A percentile compares a stretch with the other conserved stretches of the same genome.
These are phyloP conservation scores for Adansonia rubrostipa DNA, from an alignment of 441 rosid species.

Conservation along the genomic window DNA sequence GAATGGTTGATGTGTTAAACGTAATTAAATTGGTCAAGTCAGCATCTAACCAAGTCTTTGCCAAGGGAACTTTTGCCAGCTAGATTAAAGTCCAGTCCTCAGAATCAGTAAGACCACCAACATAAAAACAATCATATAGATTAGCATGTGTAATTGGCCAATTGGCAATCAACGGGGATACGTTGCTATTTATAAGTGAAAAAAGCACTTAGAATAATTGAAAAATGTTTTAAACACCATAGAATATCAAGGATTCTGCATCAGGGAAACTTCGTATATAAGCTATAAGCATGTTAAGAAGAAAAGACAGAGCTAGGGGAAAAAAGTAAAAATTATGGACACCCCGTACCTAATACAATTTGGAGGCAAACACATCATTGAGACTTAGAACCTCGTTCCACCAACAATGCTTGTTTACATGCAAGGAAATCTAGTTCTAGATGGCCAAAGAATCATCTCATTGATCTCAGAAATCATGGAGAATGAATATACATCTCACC, in stretches of 20 bases:
- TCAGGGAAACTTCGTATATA: background rate
- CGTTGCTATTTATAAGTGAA: constrained; percentile 1
- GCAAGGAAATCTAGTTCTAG: constrained; percentile 3
- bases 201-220: constrained; percentile 1
- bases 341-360: background rate
- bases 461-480: background rate
- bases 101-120: background rate
- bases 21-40: constrained; percentile 10
- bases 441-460: background rate
- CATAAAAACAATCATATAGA: constrained; percentile 3
- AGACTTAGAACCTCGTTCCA: constrained; percentile 12
- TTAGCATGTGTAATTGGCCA: background rate
- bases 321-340: background rate
- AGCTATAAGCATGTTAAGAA: background rate
- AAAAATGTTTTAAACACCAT: background rate
- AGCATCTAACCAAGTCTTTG: background rate
- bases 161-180: background rate
- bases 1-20: constrained; percentile 12
- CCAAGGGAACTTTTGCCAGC: background rate
- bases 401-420: background rate
- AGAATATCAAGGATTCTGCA: constrained; percentile 4
- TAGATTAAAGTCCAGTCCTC: background rate
- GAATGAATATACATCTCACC: background rate
- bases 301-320: background rate
- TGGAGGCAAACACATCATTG: background rate